Base-by-base conservation (phyloP, 1,139 yeast species). In the Nadsonia commutata region DNA sequence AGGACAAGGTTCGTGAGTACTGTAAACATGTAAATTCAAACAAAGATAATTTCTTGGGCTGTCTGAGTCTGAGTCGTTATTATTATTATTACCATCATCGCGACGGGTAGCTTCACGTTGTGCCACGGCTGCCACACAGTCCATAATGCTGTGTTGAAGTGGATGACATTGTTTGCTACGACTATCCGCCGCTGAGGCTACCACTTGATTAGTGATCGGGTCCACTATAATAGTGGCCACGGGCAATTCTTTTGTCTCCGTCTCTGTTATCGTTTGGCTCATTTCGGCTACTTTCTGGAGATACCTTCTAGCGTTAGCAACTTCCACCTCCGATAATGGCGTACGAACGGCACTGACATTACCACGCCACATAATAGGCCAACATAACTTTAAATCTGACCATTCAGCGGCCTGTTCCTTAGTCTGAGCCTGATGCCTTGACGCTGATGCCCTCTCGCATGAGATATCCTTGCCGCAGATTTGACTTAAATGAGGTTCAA, bases 311-410 rank as follows among this genome's bases (percentile, higher is more conserved):
- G 74, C 77, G 23, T 57, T 57, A 0, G 53, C 60, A 40, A 76
- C 65, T 49, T 81, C 74, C 43, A 78, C 63, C 16, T 58, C 54
- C 23, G 72, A 63, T 41, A 75, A 69, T 40, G 74, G 73, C 20
- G 85, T 65, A 39, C 76, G 76, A 55, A 84, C 90, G 43, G 82
- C 80, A 49, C 80, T 71, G 0, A 95, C 94, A 55, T 88, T 84
- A 0, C 97, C 97, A 52, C 86, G 78, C 97, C 97, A 90, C 31
- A 85, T 69, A 47, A 84, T 64, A 0, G 97, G 97, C 98, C 98
- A 90, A 3, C 56, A 55, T 49, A 72, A 74, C 31, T 58, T 49
- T n/a, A n/a, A n/a, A 1, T 56, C 48, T 1, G 88, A 71, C 96
- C 95, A 86, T 39, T 66, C 64, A 1, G 60, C 49, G 7, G 80